Percentiles rank a stretch among this genome's conserved stretches.
Conservation (phyloP, 257 asterid genomes). For the Lycium barbarum region DNA sequence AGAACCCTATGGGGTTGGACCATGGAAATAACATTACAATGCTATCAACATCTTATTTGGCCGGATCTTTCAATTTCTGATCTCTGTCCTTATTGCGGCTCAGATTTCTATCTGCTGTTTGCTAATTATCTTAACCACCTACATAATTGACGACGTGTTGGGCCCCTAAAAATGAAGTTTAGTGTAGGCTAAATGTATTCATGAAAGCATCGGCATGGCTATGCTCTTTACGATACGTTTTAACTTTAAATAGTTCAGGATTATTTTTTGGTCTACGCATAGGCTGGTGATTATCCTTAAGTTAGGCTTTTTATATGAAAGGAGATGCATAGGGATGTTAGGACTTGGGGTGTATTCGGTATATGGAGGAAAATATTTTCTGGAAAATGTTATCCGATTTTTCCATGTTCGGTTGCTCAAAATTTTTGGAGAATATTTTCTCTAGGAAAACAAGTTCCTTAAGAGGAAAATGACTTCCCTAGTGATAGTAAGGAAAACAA, state of each 20-base stretch:
- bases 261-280: background rate
- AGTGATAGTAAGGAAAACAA: no score
- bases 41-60: background rate
- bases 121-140: background rate
- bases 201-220: background rate
- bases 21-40: background rate
- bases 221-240: background rate
- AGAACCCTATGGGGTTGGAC: background rate
- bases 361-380: no score
- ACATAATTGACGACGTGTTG: background rate
- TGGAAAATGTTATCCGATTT: no score
- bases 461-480: no score
- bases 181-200: background rate
- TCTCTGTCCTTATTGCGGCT: background rate
- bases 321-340: background rate
- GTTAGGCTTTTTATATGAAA: background rate
- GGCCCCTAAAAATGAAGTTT: background rate
- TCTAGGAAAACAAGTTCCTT: no score
- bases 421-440: no score
- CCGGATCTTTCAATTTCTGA: background rate
- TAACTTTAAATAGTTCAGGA: background rate
- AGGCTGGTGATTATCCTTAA: background rate
- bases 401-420: no score
- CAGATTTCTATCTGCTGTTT: slow-evolving; percentile 5
- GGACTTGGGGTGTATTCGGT: background rate